Base-by-base conservation (phyloP, 2,329 filamentous ascomycete species). In the Penicillium capsulatum region DNA sequence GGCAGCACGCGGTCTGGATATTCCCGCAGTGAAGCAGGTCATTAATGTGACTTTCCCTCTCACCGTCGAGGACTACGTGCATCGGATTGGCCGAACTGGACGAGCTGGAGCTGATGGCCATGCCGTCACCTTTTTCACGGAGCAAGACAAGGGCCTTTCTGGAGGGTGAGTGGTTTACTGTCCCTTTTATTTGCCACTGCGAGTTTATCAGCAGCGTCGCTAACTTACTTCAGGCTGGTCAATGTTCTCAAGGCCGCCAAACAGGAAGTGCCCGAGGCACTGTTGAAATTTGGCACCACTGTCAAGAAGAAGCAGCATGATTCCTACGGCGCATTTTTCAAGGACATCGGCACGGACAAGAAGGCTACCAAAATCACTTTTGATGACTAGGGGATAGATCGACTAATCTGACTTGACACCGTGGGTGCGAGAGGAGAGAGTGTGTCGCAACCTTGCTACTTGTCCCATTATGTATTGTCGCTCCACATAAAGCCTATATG, bases 231-330 rank as follows among this genome's bases (percentile, higher is more conserved):
- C 54, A 90, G 85, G 7, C 72, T 98, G 55, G 85, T 97, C 71
- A 97, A 97, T 64, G 89, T 98, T 40, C 79, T 98, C 47, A 94
- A 86, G 68, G 86, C 82, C n/a, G 90, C 92, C 16, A 87, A 88
- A 51, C 92, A 98, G 67, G 76, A 81, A 9, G 87, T 98, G 1
- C 92, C 92, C 2, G 88, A 95, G 30, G 85, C 87, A 17, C 72
- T 98, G 26, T 74, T 97, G 64, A 96, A 94, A 70, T 98, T 96
- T 55, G 92, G 92, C 57, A 94, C 89, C 15, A 97, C 91, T 1
- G 92, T 98, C 36, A 98, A 97, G 80, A 96, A 94, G 80, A 97
- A 97, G 88, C 79, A 82, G 34, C 92, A 98, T 70, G 86, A 89
- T 59, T 85, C 86, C 33, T 98, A 97, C 61, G 92, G 92, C 41